A percentile compares a stretch with the other conserved stretches of the same genome.
Conservation (phyloP, 495 filamentous ascomycete species). For the Penicillium angulare region DNA sequence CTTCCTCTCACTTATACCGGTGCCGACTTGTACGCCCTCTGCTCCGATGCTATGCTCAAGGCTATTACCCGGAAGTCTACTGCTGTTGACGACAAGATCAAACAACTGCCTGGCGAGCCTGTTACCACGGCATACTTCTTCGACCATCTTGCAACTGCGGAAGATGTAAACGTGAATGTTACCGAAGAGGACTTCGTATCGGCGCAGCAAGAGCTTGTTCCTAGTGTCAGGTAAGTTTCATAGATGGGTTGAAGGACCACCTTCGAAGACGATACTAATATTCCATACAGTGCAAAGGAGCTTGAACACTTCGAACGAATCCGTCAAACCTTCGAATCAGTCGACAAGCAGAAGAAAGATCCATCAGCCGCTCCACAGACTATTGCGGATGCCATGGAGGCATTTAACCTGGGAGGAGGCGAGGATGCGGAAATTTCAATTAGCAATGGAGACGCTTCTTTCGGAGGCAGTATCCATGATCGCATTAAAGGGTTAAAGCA, state of each 20-base stretch:
- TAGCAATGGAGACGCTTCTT: conserved; percentile 30
- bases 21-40: conserved; percentile 93
- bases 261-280: conserved; percentile 17
- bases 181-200: conserved; percentile 81
- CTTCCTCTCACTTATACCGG: conserved; percentile 97
- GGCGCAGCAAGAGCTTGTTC: conserved; percentile 82
- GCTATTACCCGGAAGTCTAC: conserved; percentile 89
- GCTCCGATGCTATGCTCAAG: conserved; percentile 98
- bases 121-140: conserved; percentile 91
- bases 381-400: conserved; percentile 40
- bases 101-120: conserved; percentile 48
- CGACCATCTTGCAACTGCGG: conserved; percentile 79
- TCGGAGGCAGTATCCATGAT: conserved; percentile 18
- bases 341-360: conserved; percentile 41
- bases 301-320: conserved; percentile 88
- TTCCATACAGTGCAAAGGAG: conserved; percentile 69
- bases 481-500: conserved; percentile 34
- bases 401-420: conserved; percentile 28
- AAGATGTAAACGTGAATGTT: conserved; percentile 83
- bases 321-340: conserved; percentile 72
- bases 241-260: neutral
- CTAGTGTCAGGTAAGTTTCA: conserved; percentile 67
- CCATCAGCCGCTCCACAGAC: conserved; percentile 30
- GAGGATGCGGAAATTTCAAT: conserved; percentile 21
- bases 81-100: conserved; percentile 81